Evolutionary conservation across 108 stramenopile genomes (phyloP).

Genomic region (Skeletonema tropicum): DNA sequence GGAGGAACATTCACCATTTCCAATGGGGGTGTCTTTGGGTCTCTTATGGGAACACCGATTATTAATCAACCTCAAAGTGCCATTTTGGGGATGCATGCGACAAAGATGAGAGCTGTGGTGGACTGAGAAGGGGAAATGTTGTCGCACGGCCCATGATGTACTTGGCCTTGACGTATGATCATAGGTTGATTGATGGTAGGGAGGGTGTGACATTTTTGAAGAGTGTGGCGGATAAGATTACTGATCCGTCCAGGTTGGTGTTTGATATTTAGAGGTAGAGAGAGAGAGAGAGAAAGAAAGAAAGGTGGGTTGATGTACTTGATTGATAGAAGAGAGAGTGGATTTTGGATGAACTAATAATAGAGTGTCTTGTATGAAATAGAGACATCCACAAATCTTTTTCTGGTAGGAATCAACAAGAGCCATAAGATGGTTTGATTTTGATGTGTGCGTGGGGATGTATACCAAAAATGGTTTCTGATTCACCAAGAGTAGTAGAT

Average conservation of each 20-base stretch:
- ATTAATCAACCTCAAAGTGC: constrained; percentile 99
- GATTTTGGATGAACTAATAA: not conserved
- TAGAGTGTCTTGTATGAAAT: not conserved
- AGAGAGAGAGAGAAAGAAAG: not conserved
- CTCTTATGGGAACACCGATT: constrained; percentile 99
- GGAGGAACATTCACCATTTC: constrained; percentile 99
- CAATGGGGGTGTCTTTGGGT: constrained; percentile 99
- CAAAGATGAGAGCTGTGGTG: constrained; percentile 98
- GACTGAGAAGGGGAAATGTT: constrained; percentile 94
- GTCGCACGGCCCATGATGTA: constrained; percentile 99
- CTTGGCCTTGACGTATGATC: constrained; percentile 99
- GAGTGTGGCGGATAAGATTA: constrained; percentile 96
- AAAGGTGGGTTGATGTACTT: not conserved
- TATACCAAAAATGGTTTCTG: not conserved
- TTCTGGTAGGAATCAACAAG: not conserved
- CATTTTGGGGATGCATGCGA: constrained; percentile 99
- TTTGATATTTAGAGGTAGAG: constrained; percentile 79
- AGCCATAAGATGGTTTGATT: not conserved
- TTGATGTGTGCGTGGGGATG: not conserved
- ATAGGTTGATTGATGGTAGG: constrained; percentile 99
- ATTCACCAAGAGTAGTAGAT: not conserved
- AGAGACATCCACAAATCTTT: not conserved
- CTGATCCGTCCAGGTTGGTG: constrained; percentile 93
- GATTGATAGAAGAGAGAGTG: not conserved
- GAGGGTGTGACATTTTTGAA: constrained; percentile 99